Percentiles rank a stretch among this genome's conserved stretches.
phyloP scores from a whole-genome alignment of 495 filamentous ascomycete genomes.

The Aspergillus kassunensis region DNA sequence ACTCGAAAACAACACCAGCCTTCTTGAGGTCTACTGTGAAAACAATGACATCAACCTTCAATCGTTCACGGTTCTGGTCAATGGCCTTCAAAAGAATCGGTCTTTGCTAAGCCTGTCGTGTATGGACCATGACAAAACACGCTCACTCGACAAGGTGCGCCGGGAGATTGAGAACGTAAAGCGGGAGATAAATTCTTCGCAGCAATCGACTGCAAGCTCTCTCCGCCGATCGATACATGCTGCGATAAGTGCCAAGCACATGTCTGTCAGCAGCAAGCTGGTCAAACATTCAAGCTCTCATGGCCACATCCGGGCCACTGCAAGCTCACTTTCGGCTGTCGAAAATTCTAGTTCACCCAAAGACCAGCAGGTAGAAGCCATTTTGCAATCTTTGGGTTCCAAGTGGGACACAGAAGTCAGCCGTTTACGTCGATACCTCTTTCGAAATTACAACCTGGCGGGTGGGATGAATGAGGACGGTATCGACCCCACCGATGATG shows the following conservation, averaged over 20 bases:
- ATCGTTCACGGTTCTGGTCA: slow-evolving; percentile 73
- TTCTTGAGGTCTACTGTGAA: slow-evolving; percentile 70
- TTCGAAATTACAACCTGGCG: slow-evolving; percentile 57
- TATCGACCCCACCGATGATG: slow-evolving; percentile 17
- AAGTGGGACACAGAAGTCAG: slow-evolving; percentile 61
- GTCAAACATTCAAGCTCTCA: slow-evolving; percentile 30
- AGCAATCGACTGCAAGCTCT: slow-evolving; percentile 36
- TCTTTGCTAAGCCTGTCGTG: slow-evolving; percentile 60
- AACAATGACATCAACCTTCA: slow-evolving; percentile 75
- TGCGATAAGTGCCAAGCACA: slow-evolving; percentile 34
- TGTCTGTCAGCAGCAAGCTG: slow-evolving; percentile 28
- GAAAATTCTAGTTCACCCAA: slow-evolving; percentile 29
- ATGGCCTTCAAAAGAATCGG: slow-evolving; percentile 64
- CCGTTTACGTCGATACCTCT: slow-evolving; percentile 54
- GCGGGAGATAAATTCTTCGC: slow-evolving; percentile 29
- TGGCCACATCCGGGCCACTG: slow-evolving; percentile 17
- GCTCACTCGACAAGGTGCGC: slow-evolving; percentile 60
- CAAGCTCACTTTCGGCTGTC: slow-evolving; percentile 17
- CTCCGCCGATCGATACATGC: slow-evolving; percentile 44
- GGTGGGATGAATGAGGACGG: slow-evolving; percentile 34
- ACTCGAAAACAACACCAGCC: slow-evolving; percentile 58
- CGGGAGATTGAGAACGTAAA: slow-evolving; percentile 54
- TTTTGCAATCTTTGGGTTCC: slow-evolving; percentile 52
- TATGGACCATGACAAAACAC: slow-evolving; percentile 59
- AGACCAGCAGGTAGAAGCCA: slow-evolving; percentile 47